Conservation (phyloP, 2,329 filamentous ascomycete species). For the Fusarium irregulare region DNA sequence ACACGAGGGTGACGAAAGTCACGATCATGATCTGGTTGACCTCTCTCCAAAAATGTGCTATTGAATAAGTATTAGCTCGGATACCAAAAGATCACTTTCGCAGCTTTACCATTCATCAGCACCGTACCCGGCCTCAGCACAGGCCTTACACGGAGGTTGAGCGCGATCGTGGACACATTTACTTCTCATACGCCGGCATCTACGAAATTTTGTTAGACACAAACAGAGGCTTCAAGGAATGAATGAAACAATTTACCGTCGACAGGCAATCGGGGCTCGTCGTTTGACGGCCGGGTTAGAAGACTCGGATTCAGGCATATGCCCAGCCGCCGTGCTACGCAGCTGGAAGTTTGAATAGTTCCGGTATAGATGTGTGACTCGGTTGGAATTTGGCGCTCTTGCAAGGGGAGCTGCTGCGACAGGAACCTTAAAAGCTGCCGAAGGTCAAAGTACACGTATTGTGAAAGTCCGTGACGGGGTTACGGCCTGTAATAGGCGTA, state of each 20-base stretch:
- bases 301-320: conserved; percentile 14
- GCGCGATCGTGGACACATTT: conserved; percentile 65
- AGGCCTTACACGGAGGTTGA: conserved; percentile 63
- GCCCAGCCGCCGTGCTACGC: conserved; percentile 7
- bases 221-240: background rate
- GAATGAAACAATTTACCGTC: conserved; percentile 55
- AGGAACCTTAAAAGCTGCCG: background rate
- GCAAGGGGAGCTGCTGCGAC: background rate
- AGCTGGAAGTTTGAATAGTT: background rate
- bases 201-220: conserved; percentile 39
- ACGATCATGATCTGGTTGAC: conserved; percentile 65
- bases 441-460: conserved; percentile 6
- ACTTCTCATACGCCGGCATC: conserved; percentile 67
- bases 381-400: background rate
- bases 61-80: conserved; percentile 6
- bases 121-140: conserved; percentile 60
- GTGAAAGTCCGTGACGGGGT: conserved; percentile 8
- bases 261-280: conserved; percentile 64
- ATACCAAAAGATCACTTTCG: background rate
- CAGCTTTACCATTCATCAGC: conserved; percentile 61
- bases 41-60: conserved; percentile 64
- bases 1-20: conserved; percentile 66
- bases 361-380: background rate
- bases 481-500: background rate
- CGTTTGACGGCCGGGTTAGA: conserved; percentile 55